Percentiles rank a stretch among this genome's conserved stretches.
Evolutionary conservation across 306 rosid genomes (phyloP).

Genomic region (Prunus persica): Prunus_persica_NCBIv2 NC_034009.1:33156001-33156500

Average conservation of each 20-base stretch:
- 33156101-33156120: constrained; percentile 51
- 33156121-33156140: constrained; percentile 66
- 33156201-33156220: constrained; percentile 75
- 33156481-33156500: not conserved
- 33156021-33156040: not conserved
- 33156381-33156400: not conserved
- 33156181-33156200: constrained; percentile 73
- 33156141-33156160: constrained; percentile 76
- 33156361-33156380: constrained; percentile 23
- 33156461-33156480: not conserved
- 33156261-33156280: constrained; percentile 34
- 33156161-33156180: constrained; percentile 56
- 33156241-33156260: constrained; percentile 57
- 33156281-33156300: not conserved
- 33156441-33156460: not conserved
- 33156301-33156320: not conserved
- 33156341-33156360: not conserved
- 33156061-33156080: not conserved
- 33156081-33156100: no score
- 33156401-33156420: constrained; percentile 18
- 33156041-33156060: not conserved
- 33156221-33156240: constrained; percentile 83
- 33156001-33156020: constrained; percentile 56
- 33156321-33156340: not conserved
- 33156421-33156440: constrained; percentile 17